Percentiles rank a stretch among this genome's conserved stretches.
Evolutionary conservation across 1,284 basidiomycete genomes (phyloP).

Genomic region (Ceratobasidium sp.): DNA sequence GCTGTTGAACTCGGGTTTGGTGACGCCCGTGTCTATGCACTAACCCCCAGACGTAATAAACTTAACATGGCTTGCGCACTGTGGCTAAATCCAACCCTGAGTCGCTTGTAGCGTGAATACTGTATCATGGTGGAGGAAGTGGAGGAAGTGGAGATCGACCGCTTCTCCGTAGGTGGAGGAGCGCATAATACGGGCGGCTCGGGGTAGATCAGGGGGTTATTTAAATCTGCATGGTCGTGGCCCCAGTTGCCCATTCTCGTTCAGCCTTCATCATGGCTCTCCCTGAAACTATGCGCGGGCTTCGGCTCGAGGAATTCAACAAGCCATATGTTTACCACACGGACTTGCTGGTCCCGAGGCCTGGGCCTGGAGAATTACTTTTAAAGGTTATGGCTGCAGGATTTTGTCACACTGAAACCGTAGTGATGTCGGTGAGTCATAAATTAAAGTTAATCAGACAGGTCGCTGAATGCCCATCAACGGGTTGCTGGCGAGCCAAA

Average conservation of each 20-base stretch:
- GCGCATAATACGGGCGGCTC: neutral
- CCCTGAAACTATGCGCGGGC: slow-evolving; percentile 39
- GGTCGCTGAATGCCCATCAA: too few relatives aligned
- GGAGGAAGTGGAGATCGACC: neutral
- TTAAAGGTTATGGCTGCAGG: slow-evolving; percentile 52
- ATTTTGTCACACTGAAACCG: slow-evolving; percentile 43
- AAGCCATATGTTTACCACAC: slow-evolving; percentile 42
- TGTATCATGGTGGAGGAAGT: neutral
- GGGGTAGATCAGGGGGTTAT: neutral
- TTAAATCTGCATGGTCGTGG: neutral
- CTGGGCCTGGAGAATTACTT: slow-evolving; percentile 51
- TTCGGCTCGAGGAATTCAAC: slow-evolving; percentile 40
- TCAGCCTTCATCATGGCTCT: slow-evolving; percentile 4
- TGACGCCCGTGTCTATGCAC: too few relatives aligned
- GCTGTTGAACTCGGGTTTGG: too few relatives aligned
- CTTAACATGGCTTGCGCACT: too few relatives aligned
- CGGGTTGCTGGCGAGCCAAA: too few relatives aligned
- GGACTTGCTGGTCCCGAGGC: slow-evolving; percentile 38
- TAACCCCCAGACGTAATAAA: too few relatives aligned
- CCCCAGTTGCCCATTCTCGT: neutral
- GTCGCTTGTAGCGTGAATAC: too few relatives aligned
- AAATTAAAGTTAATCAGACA: neutral
- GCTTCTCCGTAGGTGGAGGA: too few relatives aligned
- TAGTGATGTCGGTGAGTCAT: slow-evolving; percentile 21
- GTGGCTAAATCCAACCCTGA: too few relatives aligned